Evolutionary conservation across 768 basidiomycete species (phyloP).

Genomic region (Suillus decipiens): DNA sequence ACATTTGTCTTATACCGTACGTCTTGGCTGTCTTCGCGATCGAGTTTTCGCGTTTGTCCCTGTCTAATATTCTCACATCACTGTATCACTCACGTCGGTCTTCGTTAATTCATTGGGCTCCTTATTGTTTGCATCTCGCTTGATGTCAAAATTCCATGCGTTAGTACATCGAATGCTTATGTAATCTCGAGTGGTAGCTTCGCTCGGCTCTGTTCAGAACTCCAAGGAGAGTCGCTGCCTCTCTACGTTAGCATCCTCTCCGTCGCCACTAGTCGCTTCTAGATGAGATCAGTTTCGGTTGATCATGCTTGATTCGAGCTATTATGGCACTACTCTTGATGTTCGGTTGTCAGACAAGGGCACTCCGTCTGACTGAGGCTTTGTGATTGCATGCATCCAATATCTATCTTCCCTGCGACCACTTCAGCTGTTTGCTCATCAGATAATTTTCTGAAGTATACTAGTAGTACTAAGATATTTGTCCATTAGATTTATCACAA

Average conservation of each 20-base stretch:
- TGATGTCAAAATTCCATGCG: background rate
- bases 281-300: background rate
- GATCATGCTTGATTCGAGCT: background rate
- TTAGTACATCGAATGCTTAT: background rate
- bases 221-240: background rate
- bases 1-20: background rate
- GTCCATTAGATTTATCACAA: conserved; percentile 29
- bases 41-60: background rate
- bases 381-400: background rate
- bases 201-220: background rate
- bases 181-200: background rate
- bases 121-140: background rate
- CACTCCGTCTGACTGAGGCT: background rate
- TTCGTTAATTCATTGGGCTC: background rate
- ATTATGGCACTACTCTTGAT: background rate
- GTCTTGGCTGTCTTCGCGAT: background rate
- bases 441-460: background rate
- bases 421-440: background rate
- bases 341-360: background rate
- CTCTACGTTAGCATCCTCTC: background rate
- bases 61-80: background rate
- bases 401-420: background rate
- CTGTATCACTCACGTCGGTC: background rate
- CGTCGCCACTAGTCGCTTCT: background rate
- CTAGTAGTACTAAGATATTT: background rate